These are phyloP conservation scores for Lathyrus sativus DNA, from an alignment of 306 rosid genomes.

Conservation along the genomic window DNA sequence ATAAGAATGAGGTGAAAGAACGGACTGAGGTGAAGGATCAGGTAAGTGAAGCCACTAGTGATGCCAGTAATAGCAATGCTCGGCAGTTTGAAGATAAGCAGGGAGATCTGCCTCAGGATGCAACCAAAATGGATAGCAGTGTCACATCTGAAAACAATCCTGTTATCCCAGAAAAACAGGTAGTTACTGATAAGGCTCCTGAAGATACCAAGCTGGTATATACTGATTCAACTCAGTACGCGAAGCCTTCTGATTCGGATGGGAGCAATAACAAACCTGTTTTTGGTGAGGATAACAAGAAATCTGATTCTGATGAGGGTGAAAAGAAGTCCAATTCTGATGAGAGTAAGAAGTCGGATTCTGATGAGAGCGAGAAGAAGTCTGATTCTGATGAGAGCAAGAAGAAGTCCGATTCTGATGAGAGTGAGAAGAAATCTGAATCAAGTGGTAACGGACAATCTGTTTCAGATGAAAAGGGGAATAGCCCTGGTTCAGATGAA, in stretches of 20 bases:
- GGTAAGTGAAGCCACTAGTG: conserved; percentile 44
- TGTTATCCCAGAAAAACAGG: conserved; percentile 34
- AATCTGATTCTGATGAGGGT: conserved; percentile 45
- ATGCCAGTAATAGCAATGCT: conserved; percentile 42
- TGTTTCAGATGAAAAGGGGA: conserved; percentile 37
- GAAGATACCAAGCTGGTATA: conserved; percentile 48
- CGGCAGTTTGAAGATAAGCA: conserved; percentile 72
- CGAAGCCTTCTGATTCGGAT: conserved; percentile 19
- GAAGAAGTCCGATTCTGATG: conserved; percentile 42
- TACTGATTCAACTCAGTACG: conserved; percentile 36
- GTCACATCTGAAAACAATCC: conserved; percentile 42
- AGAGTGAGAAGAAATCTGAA: conserved; percentile 36
- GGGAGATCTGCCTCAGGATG: conserved; percentile 77
- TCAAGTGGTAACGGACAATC: conserved; percentile 41
- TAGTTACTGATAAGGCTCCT: conserved; percentile 29
- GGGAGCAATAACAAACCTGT: conserved; percentile 38
- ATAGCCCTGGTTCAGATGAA: conserved; percentile 45
- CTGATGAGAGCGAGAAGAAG: conserved; percentile 44
- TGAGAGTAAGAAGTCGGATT: conserved; percentile 40
- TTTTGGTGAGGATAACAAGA: conserved; percentile 33
- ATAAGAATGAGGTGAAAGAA: conserved; percentile 52
- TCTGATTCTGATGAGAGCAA: conserved; percentile 39
- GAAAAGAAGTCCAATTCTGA: conserved; percentile 41
- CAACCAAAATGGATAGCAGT: conserved; percentile 56
- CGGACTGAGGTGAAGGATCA: conserved; percentile 48